Conservation (phyloP, 148 eudicot species). For the Salicornia ramosissima region DNA sequence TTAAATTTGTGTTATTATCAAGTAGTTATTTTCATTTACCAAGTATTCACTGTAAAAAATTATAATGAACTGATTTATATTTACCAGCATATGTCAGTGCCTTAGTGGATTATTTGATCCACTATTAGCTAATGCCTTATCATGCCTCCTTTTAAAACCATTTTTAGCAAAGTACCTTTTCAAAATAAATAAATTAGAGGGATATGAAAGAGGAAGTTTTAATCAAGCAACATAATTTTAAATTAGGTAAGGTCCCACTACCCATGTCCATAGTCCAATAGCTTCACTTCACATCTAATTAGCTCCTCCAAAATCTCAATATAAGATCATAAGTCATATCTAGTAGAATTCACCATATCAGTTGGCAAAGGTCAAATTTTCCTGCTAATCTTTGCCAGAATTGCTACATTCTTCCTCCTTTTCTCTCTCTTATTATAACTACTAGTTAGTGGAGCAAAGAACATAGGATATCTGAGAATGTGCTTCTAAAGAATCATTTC, state of each 20-base stretch:
- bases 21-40: no score
- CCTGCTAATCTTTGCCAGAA: slow-evolving; percentile 34
- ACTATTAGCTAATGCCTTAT: no score
- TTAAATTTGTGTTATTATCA: no score
- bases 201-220: slow-evolving; percentile 3
- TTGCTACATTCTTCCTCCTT: slow-evolving; percentile 16
- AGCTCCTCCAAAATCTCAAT: slow-evolving; percentile 15
- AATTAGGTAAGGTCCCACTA: slow-evolving; percentile 24
- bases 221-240: slow-evolving; percentile 13
- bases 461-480: slow-evolving; percentile 58
- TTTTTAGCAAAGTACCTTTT: no score
- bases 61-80: no score
- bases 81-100: no score
- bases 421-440: slow-evolving; percentile 3
- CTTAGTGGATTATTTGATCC: no score
- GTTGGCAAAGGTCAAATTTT: slow-evolving; percentile 24
- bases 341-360: neutral
- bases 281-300: neutral
- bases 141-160: no score
- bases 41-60: no score
- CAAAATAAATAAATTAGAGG: no score
- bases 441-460: slow-evolving; percentile 43
- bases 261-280: slow-evolving; percentile 8
- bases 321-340: slow-evolving; percentile 24
- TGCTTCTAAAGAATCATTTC: slow-evolving; percentile 49